These are phyloP conservation scores for Xylaria sp. DNA, from an alignment of 2,329 filamentous ascomycete genomes.

Conservation along the genomic window DNA sequence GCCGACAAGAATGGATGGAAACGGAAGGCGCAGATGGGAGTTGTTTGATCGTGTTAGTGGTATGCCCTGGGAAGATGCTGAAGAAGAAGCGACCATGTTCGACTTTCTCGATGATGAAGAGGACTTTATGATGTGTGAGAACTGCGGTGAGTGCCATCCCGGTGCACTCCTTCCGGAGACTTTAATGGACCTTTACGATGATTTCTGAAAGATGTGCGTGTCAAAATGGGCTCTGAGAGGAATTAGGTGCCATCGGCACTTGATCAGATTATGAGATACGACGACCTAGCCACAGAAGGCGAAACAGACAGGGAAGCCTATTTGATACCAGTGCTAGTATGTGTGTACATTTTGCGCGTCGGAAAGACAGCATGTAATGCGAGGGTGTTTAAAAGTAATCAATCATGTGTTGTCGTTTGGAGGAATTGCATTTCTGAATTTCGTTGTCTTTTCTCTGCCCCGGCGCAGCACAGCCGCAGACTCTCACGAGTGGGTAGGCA, in stretches of 20 bases:
- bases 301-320: conserved; percentile 15
- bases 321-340: conserved; percentile 36
- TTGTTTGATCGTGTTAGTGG: conserved; percentile 50
- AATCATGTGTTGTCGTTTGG: background rate
- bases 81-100: conserved; percentile 40
- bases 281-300: conserved; percentile 9
- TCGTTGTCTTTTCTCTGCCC: background rate
- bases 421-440: background rate
- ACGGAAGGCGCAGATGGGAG: conserved; percentile 52
- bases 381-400: conserved; percentile 3
- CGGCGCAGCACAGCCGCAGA: background rate
- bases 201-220: conserved; percentile 14
- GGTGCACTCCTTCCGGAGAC: conserved; percentile 39
- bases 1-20: conserved; percentile 48
- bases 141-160: conserved; percentile 40
- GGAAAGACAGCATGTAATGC: background rate
- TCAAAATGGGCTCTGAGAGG: background rate
- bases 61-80: conserved; percentile 39
- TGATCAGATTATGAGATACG: background rate
- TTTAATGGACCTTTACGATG: conserved; percentile 39
- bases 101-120: conserved; percentile 37
- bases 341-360: conserved; percentile 19
- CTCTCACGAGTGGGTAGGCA: background rate
- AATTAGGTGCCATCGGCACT: background rate
- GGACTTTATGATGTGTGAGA: conserved; percentile 37